phyloP scores from a whole-genome alignment of 2,329 filamentous ascomycete genomes.

The Alternaria ethzedia region DNA sequence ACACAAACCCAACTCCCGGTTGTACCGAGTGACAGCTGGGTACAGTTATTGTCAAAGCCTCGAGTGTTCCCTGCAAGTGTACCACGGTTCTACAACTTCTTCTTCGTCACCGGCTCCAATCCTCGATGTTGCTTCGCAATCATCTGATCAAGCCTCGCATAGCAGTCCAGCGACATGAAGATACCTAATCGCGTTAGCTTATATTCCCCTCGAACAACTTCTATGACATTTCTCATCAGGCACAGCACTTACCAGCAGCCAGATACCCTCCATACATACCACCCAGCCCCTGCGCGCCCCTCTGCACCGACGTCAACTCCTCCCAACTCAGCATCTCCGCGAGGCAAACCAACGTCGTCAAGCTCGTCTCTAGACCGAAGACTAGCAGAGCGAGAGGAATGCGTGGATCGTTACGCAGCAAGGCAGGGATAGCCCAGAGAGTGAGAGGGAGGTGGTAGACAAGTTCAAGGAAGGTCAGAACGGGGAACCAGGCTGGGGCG shows the following conservation, averaged over 20 bases:
- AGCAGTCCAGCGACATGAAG: slow-evolving; percentile 48
- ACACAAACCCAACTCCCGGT: neutral
- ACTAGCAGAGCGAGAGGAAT: slow-evolving; percentile 66
- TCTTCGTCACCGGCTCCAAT: slow-evolving; percentile 37
- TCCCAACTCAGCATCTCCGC: slow-evolving; percentile 65
- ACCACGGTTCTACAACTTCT: slow-evolving; percentile 26
- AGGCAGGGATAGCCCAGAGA: slow-evolving; percentile 64
- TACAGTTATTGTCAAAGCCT: neutral
- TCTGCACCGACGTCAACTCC: slow-evolving; percentile 37
- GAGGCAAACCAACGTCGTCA: slow-evolving; percentile 69
- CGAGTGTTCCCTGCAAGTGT: neutral
- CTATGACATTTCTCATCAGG: too few species aligned
- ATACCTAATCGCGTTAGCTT: slow-evolving; percentile 22
- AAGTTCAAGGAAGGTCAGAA: slow-evolving; percentile 65
- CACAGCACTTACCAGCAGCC: too few species aligned
- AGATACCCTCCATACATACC: slow-evolving; percentile 51
- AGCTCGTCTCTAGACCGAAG: slow-evolving; percentile 64
- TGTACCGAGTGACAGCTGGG: neutral
- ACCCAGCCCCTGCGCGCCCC: slow-evolving; percentile 35
- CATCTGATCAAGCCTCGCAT: slow-evolving; percentile 39
- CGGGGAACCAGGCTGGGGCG: slow-evolving; percentile 65
- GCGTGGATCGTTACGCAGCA: slow-evolving; percentile 63
- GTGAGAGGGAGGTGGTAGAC: slow-evolving; percentile 67
- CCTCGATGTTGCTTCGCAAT: slow-evolving; percentile 31
- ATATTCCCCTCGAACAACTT: neutral